Evolutionary conservation across 169 alveolate genomes (phyloP).

Genomic region (Plasmodium falciparum): DNA sequence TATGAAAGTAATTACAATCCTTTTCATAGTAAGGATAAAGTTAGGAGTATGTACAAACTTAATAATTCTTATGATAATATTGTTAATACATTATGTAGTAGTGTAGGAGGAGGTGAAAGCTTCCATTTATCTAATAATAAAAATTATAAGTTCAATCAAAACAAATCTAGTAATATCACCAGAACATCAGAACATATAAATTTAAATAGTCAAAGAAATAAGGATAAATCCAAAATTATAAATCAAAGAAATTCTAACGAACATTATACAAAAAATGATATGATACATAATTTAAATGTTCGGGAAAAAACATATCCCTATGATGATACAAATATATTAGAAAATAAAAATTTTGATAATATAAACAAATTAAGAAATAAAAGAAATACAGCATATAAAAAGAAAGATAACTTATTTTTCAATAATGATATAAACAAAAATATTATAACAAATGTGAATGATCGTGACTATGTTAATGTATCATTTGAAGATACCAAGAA

Average conservation of each 20-base stretch:
- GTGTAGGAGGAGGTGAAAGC: background rate
- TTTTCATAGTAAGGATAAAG: slow-evolving; percentile 1
- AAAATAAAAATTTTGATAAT: background rate
- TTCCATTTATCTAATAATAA: too few relatives aligned
- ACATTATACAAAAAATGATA: background rate
- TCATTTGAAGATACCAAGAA: too few relatives aligned
- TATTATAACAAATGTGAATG: too few relatives aligned
- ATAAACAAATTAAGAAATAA: too few relatives aligned
- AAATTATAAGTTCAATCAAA: too few relatives aligned
- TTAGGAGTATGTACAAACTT: slow-evolving; percentile 3
- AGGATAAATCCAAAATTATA: slow-evolving; percentile 10
- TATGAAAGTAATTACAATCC: slow-evolving; percentile 10
- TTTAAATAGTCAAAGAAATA: background rate
- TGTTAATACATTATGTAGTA: slow-evolving; percentile 26
- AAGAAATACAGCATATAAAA: background rate
- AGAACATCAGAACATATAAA: background rate
- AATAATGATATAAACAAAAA: too few relatives aligned
- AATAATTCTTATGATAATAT: slow-evolving; percentile 34
- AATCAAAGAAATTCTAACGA: background rate
- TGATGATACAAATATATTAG: background rate
- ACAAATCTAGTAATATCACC: too few relatives aligned
- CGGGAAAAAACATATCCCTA: background rate
- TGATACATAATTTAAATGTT: slow-evolving; percentile 3
- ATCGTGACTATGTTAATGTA: too few relatives aligned
- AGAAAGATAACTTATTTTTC: background rate